A percentile compares a stretch with the other conserved stretches of the same genome.
phyloP scores from a whole-genome alignment of 2,329 filamentous ascomycete species.

The Pyricularia sp. region DNA sequence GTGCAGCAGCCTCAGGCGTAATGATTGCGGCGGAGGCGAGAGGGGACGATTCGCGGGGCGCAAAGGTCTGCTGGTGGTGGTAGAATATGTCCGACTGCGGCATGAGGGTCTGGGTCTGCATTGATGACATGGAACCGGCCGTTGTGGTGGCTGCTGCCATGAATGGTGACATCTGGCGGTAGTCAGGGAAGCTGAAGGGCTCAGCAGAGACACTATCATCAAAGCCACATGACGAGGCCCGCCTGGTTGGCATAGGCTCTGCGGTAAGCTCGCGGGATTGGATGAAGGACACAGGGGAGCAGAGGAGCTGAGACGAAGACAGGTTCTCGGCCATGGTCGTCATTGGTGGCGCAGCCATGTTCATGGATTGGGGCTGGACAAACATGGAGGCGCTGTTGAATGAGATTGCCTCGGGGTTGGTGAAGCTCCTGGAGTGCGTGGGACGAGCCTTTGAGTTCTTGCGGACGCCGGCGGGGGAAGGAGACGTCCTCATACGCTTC shows the following conservation, averaged over 20 bases:
- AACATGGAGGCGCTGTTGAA: conserved; percentile 26
- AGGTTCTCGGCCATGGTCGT: conserved; percentile 17
- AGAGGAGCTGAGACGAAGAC: conserved; percentile 44
- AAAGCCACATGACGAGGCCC: conserved; percentile 58
- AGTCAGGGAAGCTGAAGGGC: conserved; percentile 76
- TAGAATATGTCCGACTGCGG: conserved; percentile 32
- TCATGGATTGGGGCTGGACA: conserved; percentile 14
- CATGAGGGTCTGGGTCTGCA: conserved; percentile 16
- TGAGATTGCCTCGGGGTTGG: conserved; percentile 47
- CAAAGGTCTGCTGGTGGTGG: conserved; percentile 23
- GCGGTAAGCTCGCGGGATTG: conserved; percentile 25
- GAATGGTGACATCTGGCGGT: conserved; percentile 55
- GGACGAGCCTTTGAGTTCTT: conserved; percentile 26
- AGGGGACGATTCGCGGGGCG: conserved; percentile 36
- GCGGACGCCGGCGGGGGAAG: conserved; percentile 24
- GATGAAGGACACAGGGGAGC: conserved; percentile 53
- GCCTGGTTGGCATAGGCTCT: conserved; percentile 37
- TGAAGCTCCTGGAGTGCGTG: conserved; percentile 48
- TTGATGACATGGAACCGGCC: conserved; percentile 16
- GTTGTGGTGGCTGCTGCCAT: conserved; percentile 22
- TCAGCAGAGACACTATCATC: conserved; percentile 52
- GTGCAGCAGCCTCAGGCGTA: conserved; percentile 24
- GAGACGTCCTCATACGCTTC: conserved; percentile 49
- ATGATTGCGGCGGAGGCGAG: conserved; percentile 26
- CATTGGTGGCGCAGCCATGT: conserved; percentile 1